Conservation (phyloP, 495 filamentous ascomycete species). For the Terfezia boudieri region DNA sequence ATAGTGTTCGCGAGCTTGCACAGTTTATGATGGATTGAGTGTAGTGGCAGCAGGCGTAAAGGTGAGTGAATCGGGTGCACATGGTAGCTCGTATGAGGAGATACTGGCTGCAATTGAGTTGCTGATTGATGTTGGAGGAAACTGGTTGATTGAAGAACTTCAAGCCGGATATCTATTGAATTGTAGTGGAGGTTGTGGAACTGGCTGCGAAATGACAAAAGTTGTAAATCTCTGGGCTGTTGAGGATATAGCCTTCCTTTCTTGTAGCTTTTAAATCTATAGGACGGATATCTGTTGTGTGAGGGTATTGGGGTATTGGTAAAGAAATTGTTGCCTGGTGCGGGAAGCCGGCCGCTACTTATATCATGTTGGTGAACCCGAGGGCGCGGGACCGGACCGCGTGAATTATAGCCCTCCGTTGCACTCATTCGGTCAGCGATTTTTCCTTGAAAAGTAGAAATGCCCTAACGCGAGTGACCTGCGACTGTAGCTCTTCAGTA, state of each 20-base stretch:
- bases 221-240: too few relatives aligned
- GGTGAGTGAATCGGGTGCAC: constrained; percentile 19
- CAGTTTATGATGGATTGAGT: constrained; percentile 15
- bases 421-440: too few relatives aligned
- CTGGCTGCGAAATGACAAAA: too few relatives aligned
- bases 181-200: not conserved
- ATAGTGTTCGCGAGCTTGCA: constrained; percentile 16
- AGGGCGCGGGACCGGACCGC: not conserved
- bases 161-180: not conserved
- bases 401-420: not conserved
- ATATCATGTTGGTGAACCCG: not conserved
- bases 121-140: not conserved
- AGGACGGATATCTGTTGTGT: not conserved
- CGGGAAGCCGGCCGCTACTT: not conserved
- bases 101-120: not conserved
- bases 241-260: too few relatives aligned
- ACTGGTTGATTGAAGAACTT: not conserved
- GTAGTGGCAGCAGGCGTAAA: constrained; percentile 17
- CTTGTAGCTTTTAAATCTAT: not conserved
- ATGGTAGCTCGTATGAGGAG: constrained; percentile 5
- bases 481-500: too few relatives aligned
- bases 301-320: not conserved
- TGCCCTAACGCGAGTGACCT: too few relatives aligned
- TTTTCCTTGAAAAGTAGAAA: too few relatives aligned
- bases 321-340: not conserved